Base-by-base conservation (phyloP, 2,329 filamentous ascomycete genomes). In the Chrysoporthe austroafricana region DNA sequence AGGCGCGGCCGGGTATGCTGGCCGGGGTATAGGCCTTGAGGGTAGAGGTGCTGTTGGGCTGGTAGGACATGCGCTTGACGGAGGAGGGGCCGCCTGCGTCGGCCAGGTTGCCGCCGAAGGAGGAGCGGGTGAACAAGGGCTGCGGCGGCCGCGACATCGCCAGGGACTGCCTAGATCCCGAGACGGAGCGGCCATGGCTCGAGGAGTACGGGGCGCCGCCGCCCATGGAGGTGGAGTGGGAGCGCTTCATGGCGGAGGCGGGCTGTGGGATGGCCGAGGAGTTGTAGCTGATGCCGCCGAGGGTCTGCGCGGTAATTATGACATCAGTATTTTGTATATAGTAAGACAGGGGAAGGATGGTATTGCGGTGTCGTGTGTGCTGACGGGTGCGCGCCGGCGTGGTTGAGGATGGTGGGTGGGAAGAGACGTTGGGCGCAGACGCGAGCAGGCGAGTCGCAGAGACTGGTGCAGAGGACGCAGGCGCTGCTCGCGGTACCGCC, bases 211-310 rank as follows among this genome's bases (percentile, higher is more conserved):
- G 88, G 67, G 84, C 83, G 75, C 86, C 85, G 43, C 54, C 54
- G 74, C 88, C 84, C 76, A 88, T 88, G 71, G 88, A 89, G 73
- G 89, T 89, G 14, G 93, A 94, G 76, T 90, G 96, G 42, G 92
- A 91, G 78, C 96, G 92, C 83, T 99, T 99, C 86, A 99, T 91
- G 52, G 94, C 93, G 52, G 95, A 98, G 39, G 92, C 87, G 9
- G 96, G 95, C 81, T 97, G 93, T 26, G 96, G 96, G 71, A 99
- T 92, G 32, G 89, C 88, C 50, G 62, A 57, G 26, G 92, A 91
- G 78, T 94, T 95, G 78, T 90, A 88, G 77, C 89, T 95, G 76
- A 97, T 89, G 72, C 90, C 90, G 72, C 91, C 94, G 69, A 98
- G 88, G 64, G 96, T 97, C 93, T 96, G 79, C 16, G 44, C 43